Conservation (phyloP, 768 basidiomycete genomes). For the Suillus paluster region DNA sequence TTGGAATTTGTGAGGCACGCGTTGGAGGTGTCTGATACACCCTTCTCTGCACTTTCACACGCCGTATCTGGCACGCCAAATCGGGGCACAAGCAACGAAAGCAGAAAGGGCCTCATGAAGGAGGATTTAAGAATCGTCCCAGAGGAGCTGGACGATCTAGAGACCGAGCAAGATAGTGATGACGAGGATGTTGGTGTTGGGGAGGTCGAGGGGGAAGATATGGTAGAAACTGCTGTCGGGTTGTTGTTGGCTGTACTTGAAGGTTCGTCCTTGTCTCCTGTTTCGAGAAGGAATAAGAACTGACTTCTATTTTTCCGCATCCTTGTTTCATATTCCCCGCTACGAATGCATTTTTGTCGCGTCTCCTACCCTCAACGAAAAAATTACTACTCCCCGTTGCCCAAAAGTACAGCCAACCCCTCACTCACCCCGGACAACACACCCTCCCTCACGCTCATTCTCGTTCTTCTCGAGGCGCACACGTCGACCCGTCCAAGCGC, state of each 20-base stretch:
- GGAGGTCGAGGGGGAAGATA: constrained; percentile 53
- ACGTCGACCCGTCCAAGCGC: constrained; percentile 59
- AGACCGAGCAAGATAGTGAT: constrained; percentile 63
- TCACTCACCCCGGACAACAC: background rate
- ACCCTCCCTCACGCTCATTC: background rate
- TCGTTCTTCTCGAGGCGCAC: background rate
- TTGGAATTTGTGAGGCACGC: constrained; percentile 85
- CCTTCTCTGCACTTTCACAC: background rate
- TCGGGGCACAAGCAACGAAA: constrained; percentile 5
- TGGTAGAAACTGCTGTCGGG: constrained; percentile 78
- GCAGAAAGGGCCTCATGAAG: constrained; percentile 29
- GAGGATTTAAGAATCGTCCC: constrained; percentile 44
- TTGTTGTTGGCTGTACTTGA: constrained; percentile 85
- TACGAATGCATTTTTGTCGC: constrained; percentile 66
- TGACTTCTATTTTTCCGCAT: background rate
- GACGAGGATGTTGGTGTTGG: constrained; percentile 46
- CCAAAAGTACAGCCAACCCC: background rate
- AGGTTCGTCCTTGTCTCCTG: constrained; percentile 49
- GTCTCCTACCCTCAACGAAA: constrained; percentile 61
- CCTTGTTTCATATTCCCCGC: constrained; percentile 26
- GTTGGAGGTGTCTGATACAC: constrained; percentile 48
- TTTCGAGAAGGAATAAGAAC: background rate
- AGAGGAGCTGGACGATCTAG: constrained; percentile 40
- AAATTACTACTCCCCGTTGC: constrained; percentile 39
- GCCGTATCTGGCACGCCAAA: constrained; percentile 9